Percentiles rank a stretch among this genome's conserved stretches.
phyloP scores from a whole-genome alignment of 2,329 filamentous ascomycete genomes.

The Aspergillus ochraceoroseus region DNA sequence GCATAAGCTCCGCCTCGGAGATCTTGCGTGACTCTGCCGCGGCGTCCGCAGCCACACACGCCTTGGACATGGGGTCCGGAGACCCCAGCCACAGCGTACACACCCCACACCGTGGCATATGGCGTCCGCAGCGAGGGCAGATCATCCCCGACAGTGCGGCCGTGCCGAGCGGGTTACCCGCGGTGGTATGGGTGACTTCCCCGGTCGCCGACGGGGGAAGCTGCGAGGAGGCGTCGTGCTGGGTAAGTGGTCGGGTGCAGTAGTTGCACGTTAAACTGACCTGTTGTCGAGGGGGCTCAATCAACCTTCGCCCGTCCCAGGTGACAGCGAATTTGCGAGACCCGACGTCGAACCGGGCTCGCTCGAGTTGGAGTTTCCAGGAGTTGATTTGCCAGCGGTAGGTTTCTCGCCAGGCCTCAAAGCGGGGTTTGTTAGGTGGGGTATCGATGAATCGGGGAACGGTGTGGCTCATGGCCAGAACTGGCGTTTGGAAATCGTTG shows the following conservation, averaged over 20 bases:
- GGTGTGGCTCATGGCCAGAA: constrained; percentile 56
- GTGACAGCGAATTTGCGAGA: constrained; percentile 51
- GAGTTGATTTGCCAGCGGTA: constrained; percentile 58
- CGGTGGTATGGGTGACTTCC: constrained; percentile 36
- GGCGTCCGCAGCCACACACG: constrained; percentile 34
- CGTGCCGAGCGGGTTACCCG: constrained; percentile 35
- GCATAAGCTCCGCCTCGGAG: constrained; percentile 46
- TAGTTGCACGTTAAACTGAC: constrained; percentile 57
- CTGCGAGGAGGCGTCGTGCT: constrained; percentile 37
- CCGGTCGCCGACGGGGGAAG: constrained; percentile 24
- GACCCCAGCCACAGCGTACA: constrained; percentile 59
- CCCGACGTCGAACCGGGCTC: constrained; percentile 56
- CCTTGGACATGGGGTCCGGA: constrained; percentile 50
- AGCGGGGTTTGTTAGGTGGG: constrained; percentile 48
- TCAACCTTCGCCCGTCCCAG: constrained; percentile 47
- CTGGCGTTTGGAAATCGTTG: constrained; percentile 59
- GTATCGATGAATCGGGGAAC: constrained; percentile 57
- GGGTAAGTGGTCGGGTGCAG: constrained; percentile 55
- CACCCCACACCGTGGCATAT: constrained; percentile 59
- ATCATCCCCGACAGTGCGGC: constrained; percentile 47
- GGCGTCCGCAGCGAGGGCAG: constrained; percentile 58
- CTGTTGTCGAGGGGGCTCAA: constrained; percentile 50
- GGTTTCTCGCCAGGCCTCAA: constrained; percentile 57
- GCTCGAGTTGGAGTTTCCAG: constrained; percentile 57
- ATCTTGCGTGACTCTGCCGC: constrained; percentile 25